Base-by-base conservation (phyloP, 176 grass and related monocot genomes). In the Rhynchospora pubera region DNA sequence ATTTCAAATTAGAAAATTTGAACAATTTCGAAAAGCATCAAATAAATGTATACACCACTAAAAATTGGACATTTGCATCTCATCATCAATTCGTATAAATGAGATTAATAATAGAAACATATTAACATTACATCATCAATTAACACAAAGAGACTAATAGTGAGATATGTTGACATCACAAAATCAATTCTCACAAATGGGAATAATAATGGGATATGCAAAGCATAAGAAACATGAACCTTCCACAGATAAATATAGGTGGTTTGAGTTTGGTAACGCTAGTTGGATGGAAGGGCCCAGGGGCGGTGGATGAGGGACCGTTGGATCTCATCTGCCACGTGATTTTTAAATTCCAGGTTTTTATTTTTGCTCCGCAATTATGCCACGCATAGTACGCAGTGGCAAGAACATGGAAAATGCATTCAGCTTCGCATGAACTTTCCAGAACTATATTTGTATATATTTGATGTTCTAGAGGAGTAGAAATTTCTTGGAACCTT, bases 271-370 rank as follows among this genome's bases (percentile, higher is more conserved):
- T 44, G 71, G 71, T 75, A 55, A 23, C 22, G 11, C 22, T 53
- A 11, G 23, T 55, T 30, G 47, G 47, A 30, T 53, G 71, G 71
- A 74, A 45, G 45, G 44, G 4, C 70, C 45, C 3, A 1, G 26
- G n/a, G 71, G 45, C 12, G 47, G 71, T 53, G 71, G 47, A 75
- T 75, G 5, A 26, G 71, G 71, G 12, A 0, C 47, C 71, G 71
- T 75, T 75, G 12, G 71, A 75, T 75, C 71, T 28, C 71, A 75
- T 75, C 53, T 75, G 22, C 22, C 71, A 75, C 47, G 71, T 75
- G 71, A 75, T 75, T 75, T 75, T 75, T 52, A 24, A 50, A 50
- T 55, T 75, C 6, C 2, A 15, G 7, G 14, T 7, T 46, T 19
- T 13, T 73, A 4, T 51, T 51, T 7, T 73, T 73, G 44, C n/a